phyloP scores from a whole-genome alignment of 495 filamentous ascomycete genomes.

The Penicillium mononematosum region DNA sequence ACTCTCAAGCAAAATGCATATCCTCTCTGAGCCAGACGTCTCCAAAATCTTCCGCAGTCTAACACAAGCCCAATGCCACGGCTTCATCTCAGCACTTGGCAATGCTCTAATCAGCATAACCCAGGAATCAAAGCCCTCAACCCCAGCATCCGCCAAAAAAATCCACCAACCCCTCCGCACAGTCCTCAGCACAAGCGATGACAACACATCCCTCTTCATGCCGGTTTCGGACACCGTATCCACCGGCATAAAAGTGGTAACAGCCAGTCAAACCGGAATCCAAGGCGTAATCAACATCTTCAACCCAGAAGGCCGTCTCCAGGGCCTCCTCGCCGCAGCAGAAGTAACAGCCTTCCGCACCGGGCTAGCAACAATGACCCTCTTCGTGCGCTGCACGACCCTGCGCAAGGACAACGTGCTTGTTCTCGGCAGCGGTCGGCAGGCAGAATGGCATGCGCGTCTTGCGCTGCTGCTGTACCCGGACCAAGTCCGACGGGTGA shows the following conservation, averaged over 20 bases:
- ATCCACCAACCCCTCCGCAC: conserved; percentile 77
- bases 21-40: conserved; percentile 44
- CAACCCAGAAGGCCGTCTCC: conserved; percentile 61
- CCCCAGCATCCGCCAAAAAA: conserved; percentile 22
- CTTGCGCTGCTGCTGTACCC: conserved; percentile 66
- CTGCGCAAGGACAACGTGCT: conserved; percentile 61
- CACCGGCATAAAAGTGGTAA: conserved; percentile 65
- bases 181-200: conserved; percentile 62
- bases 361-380: conserved; percentile 75
- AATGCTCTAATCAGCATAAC: conserved; percentile 34
- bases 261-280: conserved; percentile 40
- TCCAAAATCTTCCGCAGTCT: conserved; percentile 38
- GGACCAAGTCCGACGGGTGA: conserved; percentile 65
- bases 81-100: conserved; percentile 33
- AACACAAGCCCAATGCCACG: conserved; percentile 33
- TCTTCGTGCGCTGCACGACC: conserved; percentile 57
- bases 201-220: conserved; percentile 85
- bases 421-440: conserved; percentile 83
- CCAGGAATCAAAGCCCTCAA: conserved; percentile 23
- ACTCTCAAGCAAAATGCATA: conserved; percentile 35
- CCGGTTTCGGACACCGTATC: conserved; percentile 63
- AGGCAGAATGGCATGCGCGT: conserved; percentile 91
- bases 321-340: conserved; percentile 78
- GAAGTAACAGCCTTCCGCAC: conserved; percentile 93
- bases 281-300: conserved; percentile 80